Evolutionary conservation across 768 basidiomycete species (phyloP).

Genomic region (Boletus bicolor): DNA sequence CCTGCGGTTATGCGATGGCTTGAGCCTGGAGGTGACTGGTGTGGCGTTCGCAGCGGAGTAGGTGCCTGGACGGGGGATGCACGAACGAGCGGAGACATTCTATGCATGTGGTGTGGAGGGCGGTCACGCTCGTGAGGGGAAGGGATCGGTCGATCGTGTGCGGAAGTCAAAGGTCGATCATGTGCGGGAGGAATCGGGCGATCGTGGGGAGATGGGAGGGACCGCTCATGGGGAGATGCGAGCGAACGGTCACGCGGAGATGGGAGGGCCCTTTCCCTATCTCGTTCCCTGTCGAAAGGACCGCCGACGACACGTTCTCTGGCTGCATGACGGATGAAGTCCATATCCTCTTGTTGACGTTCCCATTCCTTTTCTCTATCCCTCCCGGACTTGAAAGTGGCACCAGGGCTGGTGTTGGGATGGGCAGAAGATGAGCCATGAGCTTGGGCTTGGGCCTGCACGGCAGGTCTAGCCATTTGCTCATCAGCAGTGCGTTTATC

Average conservation of each 20-base stretch:
- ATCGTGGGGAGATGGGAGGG: slow-evolving; percentile 21
- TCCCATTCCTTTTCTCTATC: slow-evolving; percentile 30
- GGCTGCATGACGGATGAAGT: slow-evolving; percentile 22
- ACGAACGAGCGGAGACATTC: slow-evolving; percentile 26
- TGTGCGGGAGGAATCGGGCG: slow-evolving; percentile 19
- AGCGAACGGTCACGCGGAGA: slow-evolving; percentile 26
- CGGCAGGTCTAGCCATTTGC: slow-evolving; percentile 25
- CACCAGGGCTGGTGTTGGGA: slow-evolving; percentile 22
- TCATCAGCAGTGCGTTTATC: slow-evolving; percentile 32
- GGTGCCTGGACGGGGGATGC: slow-evolving; percentile 18
- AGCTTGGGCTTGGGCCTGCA: slow-evolving; percentile 16
- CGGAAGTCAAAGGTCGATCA: slow-evolving; percentile 20
- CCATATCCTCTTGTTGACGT: slow-evolving; percentile 29
- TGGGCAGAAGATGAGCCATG: slow-evolving; percentile 18
- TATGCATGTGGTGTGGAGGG: slow-evolving; percentile 20
- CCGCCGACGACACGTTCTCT: slow-evolving; percentile 20
- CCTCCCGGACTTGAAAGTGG: slow-evolving; percentile 22
- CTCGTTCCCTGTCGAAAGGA: slow-evolving; percentile 28
- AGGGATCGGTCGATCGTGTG: slow-evolving; percentile 21
- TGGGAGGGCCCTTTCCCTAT: slow-evolving; percentile 21
- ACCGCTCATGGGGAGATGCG: slow-evolving; percentile 24
- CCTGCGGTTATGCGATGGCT: slow-evolving; percentile 20
- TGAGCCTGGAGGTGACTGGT: slow-evolving; percentile 27
- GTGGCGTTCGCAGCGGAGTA: slow-evolving; percentile 12
- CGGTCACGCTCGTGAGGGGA: slow-evolving; percentile 29